phyloP scores from a whole-genome alignment of 1,284 basidiomycete genomes.

The Cryptococcus floricola region DNA sequence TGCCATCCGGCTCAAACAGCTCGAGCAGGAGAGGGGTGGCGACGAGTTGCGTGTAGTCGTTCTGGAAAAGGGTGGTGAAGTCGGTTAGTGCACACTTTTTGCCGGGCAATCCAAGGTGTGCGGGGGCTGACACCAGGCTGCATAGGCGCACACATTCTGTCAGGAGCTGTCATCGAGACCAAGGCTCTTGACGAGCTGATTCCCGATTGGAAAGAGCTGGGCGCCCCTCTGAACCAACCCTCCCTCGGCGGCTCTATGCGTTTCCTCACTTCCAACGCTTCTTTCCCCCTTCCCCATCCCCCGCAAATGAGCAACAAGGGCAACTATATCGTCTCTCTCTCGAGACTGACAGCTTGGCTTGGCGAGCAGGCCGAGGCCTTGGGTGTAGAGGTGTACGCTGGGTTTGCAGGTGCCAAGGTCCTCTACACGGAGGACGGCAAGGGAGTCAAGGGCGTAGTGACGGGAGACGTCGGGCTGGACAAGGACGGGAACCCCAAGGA shows the following conservation, averaged over 20 bases:
- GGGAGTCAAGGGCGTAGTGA: constrained; percentile 75
- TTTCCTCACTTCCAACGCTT: constrained; percentile 64
- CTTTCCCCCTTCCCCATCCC: constrained; percentile 88
- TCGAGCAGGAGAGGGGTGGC: constrained; percentile 70
- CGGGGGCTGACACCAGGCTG: background rate
- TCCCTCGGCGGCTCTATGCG: constrained; percentile 82
- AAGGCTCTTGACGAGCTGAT: constrained; percentile 86
- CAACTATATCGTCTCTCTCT: constrained; percentile 91
- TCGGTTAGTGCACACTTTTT: constrained; percentile 55
- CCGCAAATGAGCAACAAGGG: constrained; percentile 95
- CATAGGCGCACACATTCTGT: constrained; percentile 87
- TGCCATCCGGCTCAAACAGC: constrained; percentile 93
- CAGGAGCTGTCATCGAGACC: constrained; percentile 93
- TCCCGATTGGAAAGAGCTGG: constrained; percentile 71
- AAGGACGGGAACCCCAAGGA: constrained; percentile 75
- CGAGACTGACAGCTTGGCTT: constrained; percentile 84
- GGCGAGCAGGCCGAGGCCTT: constrained; percentile 75
- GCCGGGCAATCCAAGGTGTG: background rate
- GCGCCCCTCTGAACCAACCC: constrained; percentile 66
- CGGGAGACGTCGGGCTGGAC: constrained; percentile 93
- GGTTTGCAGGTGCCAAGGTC: constrained; percentile 85
- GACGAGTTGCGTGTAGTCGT: constrained; percentile 87
- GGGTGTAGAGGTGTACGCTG: constrained; percentile 95
- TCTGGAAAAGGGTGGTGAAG: constrained; percentile 90
- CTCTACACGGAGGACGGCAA: constrained; percentile 68